A percentile compares a stretch with the other conserved stretches of the same genome.
Evolutionary conservation across 75 land plant species (phyloP).

Genomic region (Picea glauca): DNA sequence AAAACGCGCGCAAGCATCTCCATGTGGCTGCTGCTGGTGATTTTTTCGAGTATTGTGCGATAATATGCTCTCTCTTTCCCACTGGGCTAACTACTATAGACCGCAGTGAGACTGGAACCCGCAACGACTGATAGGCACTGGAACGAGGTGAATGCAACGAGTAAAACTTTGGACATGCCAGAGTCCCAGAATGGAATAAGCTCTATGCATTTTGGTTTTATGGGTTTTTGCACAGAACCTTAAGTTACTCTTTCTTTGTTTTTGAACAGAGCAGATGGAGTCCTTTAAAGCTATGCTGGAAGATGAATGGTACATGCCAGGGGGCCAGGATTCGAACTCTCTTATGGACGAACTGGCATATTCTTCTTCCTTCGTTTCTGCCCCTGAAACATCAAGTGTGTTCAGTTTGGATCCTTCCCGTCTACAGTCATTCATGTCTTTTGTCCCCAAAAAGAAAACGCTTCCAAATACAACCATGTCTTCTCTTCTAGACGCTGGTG

Average conservation of each 20-base stretch:
- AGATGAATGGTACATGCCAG: slow-evolving; percentile 7
- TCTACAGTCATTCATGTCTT: slow-evolving; percentile 6
- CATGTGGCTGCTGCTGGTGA: slow-evolving; percentile 1
- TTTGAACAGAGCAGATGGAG: slow-evolving; percentile 4
- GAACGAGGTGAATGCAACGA: background rate
- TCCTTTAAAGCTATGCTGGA: slow-evolving; percentile 6
- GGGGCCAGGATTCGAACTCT: slow-evolving; percentile 1
- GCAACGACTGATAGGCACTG: background rate
- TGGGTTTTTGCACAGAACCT: background rate
- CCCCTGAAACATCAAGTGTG: background rate
- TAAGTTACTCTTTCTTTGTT: background rate
- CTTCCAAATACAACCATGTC: background rate
- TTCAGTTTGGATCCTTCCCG: slow-evolving; percentile 5
- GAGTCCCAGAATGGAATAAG: background rate
- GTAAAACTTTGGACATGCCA: background rate
- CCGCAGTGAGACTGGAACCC: background rate
- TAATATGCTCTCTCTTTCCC: background rate
- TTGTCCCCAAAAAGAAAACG: background rate
- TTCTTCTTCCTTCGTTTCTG: background rate
- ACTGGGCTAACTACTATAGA: background rate
- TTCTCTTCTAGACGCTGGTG: background rate
- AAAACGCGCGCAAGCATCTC: background rate
- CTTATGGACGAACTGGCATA: slow-evolving; percentile 1
- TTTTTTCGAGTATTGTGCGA: background rate
- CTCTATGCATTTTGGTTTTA: background rate